Conservation (phyloP, 495 filamentous ascomycete species). For the Trichoderma parareesei region DNA sequence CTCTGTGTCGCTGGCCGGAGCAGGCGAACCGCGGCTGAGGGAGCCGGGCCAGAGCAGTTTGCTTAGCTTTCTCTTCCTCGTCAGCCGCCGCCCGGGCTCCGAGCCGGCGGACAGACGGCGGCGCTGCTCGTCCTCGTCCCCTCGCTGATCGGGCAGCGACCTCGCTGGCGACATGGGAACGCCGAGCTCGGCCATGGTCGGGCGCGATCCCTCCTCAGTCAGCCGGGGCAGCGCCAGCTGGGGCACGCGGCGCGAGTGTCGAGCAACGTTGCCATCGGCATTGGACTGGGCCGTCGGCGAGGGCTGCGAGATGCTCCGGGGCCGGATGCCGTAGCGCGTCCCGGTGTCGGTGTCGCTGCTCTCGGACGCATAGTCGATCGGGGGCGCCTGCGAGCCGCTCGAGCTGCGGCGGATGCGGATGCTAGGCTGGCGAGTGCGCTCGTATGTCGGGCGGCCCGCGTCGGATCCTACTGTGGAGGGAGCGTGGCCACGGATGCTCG, state of each 20-base stretch:
- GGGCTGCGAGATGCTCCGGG: conserved; percentile 11
- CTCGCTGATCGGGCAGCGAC: not conserved
- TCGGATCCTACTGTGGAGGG: not conserved
- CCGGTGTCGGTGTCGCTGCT: conserved; percentile 6
- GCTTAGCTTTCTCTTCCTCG: conserved; percentile 1
- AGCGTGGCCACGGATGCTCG: not conserved
- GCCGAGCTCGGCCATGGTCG: conserved; percentile 1
- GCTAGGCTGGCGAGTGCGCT: conserved; percentile 4
- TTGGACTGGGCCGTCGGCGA: not conserved
- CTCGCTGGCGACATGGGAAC: not conserved
- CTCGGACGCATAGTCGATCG: not conserved
- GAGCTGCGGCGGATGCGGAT: conserved; percentile 9
- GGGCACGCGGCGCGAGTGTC: conserved; percentile 4
- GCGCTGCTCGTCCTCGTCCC: not conserved
- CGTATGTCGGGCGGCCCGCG: not conserved
- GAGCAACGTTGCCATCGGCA: not conserved
- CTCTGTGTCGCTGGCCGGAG: not conserved
- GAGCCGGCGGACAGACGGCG: not conserved
- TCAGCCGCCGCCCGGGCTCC: not conserved
- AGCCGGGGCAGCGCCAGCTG: conserved; percentile 9
- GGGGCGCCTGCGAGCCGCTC: not conserved
- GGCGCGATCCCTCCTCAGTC: conserved; percentile 8
- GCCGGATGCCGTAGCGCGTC: not conserved
- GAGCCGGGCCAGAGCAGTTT: conserved; percentile 2
- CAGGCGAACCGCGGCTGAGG: not conserved